phyloP scores from a whole-genome alignment of 2,329 filamentous ascomycete species.

The Xylaria sp. region DNA sequence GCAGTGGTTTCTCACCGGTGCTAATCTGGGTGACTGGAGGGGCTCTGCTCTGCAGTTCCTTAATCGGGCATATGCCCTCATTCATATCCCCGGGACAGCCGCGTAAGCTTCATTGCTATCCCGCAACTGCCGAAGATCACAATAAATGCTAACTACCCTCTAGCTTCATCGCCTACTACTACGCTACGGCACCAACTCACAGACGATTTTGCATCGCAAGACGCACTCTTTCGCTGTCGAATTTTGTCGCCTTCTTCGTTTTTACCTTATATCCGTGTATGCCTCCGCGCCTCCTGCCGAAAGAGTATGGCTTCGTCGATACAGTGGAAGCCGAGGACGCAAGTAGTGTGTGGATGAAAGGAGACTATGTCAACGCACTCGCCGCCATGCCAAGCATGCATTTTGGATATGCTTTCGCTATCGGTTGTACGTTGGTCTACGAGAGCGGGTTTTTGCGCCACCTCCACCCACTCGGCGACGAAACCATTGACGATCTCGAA shows the following conservation, averaged over 20 bases:
- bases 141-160: slow-evolving; percentile 1
- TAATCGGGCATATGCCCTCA: slow-evolving; percentile 61
- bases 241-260: slow-evolving; percentile 60
- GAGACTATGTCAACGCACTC: slow-evolving; percentile 67
- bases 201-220: slow-evolving; percentile 53
- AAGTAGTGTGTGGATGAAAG: slow-evolving; percentile 65
- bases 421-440: slow-evolving; percentile 64
- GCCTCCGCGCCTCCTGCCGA: slow-evolving; percentile 60
- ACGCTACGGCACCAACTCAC: slow-evolving; percentile 54
- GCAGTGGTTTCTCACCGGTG: slow-evolving; percentile 49
- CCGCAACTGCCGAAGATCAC: background rate
- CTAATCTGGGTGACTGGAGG: slow-evolving; percentile 51
- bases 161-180: slow-evolving; percentile 60
- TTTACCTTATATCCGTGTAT: slow-evolving; percentile 60
- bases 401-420: slow-evolving; percentile 66
- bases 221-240: slow-evolving; percentile 60
- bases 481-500: slow-evolving; percentile 35
- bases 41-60: slow-evolving; percentile 55
- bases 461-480: slow-evolving; percentile 39
- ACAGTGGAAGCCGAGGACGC: slow-evolving; percentile 53
- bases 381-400: slow-evolving; percentile 69
- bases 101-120: slow-evolving; percentile 47
- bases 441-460: slow-evolving; percentile 62
- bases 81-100: slow-evolving; percentile 63
- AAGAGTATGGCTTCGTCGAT: slow-evolving; percentile 60